phyloP scores from a whole-genome alignment of 2,329 filamentous ascomycete genomes.

The Trichoderma oligosporum region DNA sequence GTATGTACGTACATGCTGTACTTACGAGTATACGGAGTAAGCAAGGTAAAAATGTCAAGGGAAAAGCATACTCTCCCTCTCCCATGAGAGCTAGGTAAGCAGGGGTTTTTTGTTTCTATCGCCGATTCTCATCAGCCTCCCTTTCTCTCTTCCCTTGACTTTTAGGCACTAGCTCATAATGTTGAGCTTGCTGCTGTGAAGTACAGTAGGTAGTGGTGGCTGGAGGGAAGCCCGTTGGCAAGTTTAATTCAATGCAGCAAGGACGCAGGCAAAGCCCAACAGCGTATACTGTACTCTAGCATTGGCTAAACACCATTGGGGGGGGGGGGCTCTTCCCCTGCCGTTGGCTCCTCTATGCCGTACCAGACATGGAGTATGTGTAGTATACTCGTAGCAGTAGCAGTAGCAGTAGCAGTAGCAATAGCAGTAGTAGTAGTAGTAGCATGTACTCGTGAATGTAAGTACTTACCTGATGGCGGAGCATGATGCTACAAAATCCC shows the following conservation, averaged over 20 bases:
- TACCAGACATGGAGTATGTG: too few species aligned
- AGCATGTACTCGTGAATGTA: too few species aligned
- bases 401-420: too few species aligned
- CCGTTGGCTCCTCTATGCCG: constrained; percentile 5
- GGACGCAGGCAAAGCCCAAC: neutral
- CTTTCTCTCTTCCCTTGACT: neutral
- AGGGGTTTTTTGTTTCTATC: neutral
- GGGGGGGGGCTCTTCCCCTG: neutral
- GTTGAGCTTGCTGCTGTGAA: neutral
- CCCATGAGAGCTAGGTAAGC: neutral
- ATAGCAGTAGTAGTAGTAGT: too few species aligned
- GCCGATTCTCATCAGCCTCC: neutral
- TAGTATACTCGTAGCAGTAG: too few species aligned
- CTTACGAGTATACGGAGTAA: neutral
- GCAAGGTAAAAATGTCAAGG: neutral
- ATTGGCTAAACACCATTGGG: too few species aligned
- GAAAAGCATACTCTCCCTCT: neutral
- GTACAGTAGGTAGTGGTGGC: too few species aligned
- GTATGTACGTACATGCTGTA: neutral
- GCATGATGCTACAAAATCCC: neutral
- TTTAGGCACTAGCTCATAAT: neutral
- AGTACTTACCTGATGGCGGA: neutral
- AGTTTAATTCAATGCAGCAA: neutral
- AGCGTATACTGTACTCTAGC: neutral
- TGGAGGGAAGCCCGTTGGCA: neutral